Evolutionary conservation across 108 stramenopile genomes (phyloP).

Genomic region (Skeletonema grethae): DNA sequence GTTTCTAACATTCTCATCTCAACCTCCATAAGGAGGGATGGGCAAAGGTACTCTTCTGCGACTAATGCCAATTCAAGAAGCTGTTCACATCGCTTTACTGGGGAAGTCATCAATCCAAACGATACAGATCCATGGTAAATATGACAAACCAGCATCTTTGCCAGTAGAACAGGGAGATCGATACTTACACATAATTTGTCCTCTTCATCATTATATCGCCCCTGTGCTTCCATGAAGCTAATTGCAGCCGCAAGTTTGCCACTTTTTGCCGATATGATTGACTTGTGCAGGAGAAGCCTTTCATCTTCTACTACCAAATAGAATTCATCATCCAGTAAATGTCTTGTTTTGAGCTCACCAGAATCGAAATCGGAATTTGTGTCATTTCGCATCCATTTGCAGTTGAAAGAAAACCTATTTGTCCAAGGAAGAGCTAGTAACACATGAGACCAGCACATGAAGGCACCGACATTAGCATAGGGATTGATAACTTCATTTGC

Average conservation of each 20-base stretch:
- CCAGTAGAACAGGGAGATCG: slow-evolving; percentile 42
- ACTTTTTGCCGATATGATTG: slow-evolving; percentile 61
- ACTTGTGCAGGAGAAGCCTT: slow-evolving; percentile 53
- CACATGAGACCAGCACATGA: slow-evolving; percentile 33
- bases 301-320: slow-evolving; percentile 49
- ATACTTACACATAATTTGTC: slow-evolving; percentile 21
- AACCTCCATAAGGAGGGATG: slow-evolving; percentile 65
- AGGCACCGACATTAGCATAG: slow-evolving; percentile 10
- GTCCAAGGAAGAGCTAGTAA: slow-evolving; percentile 21
- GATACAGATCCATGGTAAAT: slow-evolving; percentile 75
- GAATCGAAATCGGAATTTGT: neutral
- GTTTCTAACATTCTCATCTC: slow-evolving; percentile 65
- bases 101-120: slow-evolving; percentile 47
- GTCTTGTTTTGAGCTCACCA: neutral
- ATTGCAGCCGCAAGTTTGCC: slow-evolving; percentile 77
- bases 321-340: slow-evolving; percentile 35
- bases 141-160: slow-evolving; percentile 59
- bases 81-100: slow-evolving; percentile 36
- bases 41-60: slow-evolving; percentile 77
- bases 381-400: slow-evolving; percentile 15
- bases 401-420: slow-evolving; percentile 13
- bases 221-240: slow-evolving; percentile 59
- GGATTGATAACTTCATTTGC: neutral
- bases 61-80: slow-evolving; percentile 68
- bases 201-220: neutral